phyloP scores from a whole-genome alignment of 768 basidiomycete genomes.

The Lentinula lateritia region DNA sequence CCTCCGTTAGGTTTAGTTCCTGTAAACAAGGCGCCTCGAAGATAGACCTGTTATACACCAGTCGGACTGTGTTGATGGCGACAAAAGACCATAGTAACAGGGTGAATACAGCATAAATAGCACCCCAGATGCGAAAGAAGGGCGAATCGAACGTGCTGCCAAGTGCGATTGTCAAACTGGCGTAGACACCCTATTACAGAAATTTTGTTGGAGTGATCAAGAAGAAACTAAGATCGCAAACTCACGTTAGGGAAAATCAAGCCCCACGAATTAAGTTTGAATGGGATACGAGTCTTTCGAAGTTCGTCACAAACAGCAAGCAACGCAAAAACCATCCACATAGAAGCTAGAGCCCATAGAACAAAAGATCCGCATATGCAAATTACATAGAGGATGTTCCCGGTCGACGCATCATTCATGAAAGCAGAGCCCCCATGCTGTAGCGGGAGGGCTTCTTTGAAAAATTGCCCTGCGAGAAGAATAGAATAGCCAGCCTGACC shows the following conservation, averaged over 20 bases:
- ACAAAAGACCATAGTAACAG: conserved; percentile 50
- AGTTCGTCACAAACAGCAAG: conserved; percentile 41
- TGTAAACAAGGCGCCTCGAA: conserved; percentile 39
- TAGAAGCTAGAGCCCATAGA: conserved; percentile 58
- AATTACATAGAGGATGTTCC: conserved; percentile 36
- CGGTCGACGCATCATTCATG: conserved; percentile 25
- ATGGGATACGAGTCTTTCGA: conserved; percentile 37
- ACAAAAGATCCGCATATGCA: conserved; percentile 44
- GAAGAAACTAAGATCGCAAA: background rate
- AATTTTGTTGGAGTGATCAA: background rate
- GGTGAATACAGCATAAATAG: conserved; percentile 45
- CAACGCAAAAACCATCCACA: conserved; percentile 57
- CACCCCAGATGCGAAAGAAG: conserved; percentile 54
- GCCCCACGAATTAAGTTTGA: conserved; percentile 60
- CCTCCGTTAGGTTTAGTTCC: conserved; percentile 19
- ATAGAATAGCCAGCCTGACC: conserved; percentile 62
- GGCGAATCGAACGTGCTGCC: conserved; percentile 41
- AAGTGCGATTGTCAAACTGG: conserved; percentile 54
- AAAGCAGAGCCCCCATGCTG: conserved; percentile 27
- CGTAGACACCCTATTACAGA: conserved; percentile 51
- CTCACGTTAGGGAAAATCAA: conserved; percentile 67
- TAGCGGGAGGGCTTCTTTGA: conserved; percentile 29
- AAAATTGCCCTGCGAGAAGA: conserved; percentile 48
- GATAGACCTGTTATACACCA: conserved; percentile 29
- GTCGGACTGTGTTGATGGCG: conserved; percentile 32